Conservation (phyloP, 257 asterid species). For the Solanum chmielewskii region DNA sequence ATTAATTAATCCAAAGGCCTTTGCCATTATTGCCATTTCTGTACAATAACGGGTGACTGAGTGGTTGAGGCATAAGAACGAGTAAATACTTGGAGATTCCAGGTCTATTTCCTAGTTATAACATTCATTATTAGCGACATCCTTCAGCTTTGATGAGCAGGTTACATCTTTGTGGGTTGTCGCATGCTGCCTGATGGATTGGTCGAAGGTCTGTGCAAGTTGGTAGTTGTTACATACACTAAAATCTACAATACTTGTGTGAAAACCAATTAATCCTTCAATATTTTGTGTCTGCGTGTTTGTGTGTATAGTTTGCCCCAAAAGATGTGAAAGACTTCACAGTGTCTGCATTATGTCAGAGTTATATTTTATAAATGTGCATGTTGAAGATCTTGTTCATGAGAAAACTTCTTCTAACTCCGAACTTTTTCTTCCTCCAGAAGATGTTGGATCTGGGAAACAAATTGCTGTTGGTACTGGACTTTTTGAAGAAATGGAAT, state of each 20-base stretch:
- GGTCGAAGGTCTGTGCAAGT: not conserved
- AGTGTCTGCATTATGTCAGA: not conserved
- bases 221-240: not conserved
- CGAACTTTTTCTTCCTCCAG: slow-evolving; percentile 13
- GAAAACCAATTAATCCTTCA: not conserved
- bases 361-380: not conserved
- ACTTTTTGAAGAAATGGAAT: slow-evolving; percentile 46
- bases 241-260: not conserved
- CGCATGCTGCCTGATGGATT: not conserved
- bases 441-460: slow-evolving; percentile 35
- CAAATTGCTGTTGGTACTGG: slow-evolving; percentile 83
- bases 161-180: not conserved
- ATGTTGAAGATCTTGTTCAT: not conserved
- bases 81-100: not conserved
- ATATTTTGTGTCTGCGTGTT: not conserved
- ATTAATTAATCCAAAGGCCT: not conserved
- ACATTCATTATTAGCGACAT: not conserved
- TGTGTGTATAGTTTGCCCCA: not conserved
- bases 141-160: not conserved
- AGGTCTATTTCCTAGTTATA: not conserved
- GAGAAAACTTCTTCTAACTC: not conserved
- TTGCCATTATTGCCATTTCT: not conserved
- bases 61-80: not conserved
- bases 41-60: not conserved
- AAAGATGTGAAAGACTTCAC: not conserved